Base-by-base conservation (phyloP, 345 rosid species). In the Corchorus olitorius region DNA sequence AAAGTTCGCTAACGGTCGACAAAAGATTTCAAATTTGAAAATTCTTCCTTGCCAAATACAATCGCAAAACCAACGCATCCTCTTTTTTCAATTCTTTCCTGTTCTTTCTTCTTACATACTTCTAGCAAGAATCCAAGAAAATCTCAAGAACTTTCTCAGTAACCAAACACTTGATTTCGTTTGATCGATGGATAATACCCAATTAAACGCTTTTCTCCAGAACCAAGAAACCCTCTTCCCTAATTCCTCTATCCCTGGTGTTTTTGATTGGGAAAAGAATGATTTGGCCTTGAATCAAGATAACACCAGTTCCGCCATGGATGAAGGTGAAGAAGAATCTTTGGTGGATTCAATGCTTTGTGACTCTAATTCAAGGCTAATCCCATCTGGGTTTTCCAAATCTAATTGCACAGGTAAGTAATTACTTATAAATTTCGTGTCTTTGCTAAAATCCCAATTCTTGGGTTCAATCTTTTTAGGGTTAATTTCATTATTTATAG, bases 281-380 rank as follows among this genome's bases (percentile, higher is more conserved):
- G 81, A 70, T 56, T 72, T 61, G 11, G 75, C 75, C 0, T 58
- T 65, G 79, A 81, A 79, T 53, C 75, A 83, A 79, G 91, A 84
- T 80, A 70, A 58, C 17, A 74, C 83, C 65, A 90, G 80, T 60
- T 80, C 88, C 55, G 16, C 72, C 13, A 19, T 73, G 80, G 85
- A 80, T 34, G 87, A 81, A 9, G 84, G 72, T 69, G 82, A 71
- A 0, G 65, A 66, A 54, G 90, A 81, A 62, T 80, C 88, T 78
- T 78, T 72, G 59, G 81, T 67, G 37, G 93, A 89, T 82, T 88
- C 84, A 2, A 87, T 95, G 97, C 85, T 93, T 7, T 95, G 94
- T 62, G 97, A 92, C 81, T 85, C 97, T 3, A 87, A 78, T 82
- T 88, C 98, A 61, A 85, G 90, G 76, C 79, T 93, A 1, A 80